A percentile compares a stretch with the other conserved stretches of the same genome.
Conservation (phyloP, 495 filamentous ascomycete species). For the Neurospora tetrasperma region DNA sequence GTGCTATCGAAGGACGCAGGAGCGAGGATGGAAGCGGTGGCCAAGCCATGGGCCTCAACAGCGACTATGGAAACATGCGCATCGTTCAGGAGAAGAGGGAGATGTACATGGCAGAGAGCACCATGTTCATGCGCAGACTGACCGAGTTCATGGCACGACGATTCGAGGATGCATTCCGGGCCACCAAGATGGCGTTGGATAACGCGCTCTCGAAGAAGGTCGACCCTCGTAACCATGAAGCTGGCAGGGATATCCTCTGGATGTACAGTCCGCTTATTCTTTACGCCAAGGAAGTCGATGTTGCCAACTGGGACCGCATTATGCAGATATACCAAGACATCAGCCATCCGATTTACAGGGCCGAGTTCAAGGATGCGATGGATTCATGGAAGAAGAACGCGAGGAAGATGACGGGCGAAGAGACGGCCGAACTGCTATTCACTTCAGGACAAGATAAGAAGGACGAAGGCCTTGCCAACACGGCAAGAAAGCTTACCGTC, state of each 20-base stretch:
- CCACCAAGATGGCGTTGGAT: slow-evolving; percentile 49
- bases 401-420: slow-evolving; percentile 71
- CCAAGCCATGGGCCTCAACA: slow-evolving; percentile 50
- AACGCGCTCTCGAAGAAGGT: slow-evolving; percentile 42
- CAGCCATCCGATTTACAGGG: slow-evolving; percentile 64
- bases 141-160: slow-evolving; percentile 70
- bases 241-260: slow-evolving; percentile 54
- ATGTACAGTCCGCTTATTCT: slow-evolving; percentile 74
- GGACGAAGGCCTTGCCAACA: slow-evolving; percentile 58
- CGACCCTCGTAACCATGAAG: slow-evolving; percentile 43
- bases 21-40: slow-evolving; percentile 40
- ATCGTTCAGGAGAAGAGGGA: slow-evolving; percentile 91
- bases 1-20: slow-evolving; percentile 41
- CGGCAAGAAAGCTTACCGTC: slow-evolving; percentile 84
- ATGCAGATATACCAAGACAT: slow-evolving; percentile 71
- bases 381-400: slow-evolving; percentile 74
- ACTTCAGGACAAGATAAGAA: slow-evolving; percentile 78
- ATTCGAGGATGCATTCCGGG: slow-evolving; percentile 63
- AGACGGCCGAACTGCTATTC: slow-evolving; percentile 69
- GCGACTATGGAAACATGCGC: slow-evolving; percentile 80
- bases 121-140: slow-evolving; percentile 62
- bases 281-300: slow-evolving; percentile 75
- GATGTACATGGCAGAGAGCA: slow-evolving; percentile 63
- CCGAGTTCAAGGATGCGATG: slow-evolving; percentile 70
- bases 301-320: slow-evolving; percentile 66